Percentiles rank a stretch among this genome's conserved stretches.
Conservation (phyloP, 2,329 filamentous ascomycete species). For the Pseudogymnoascus sp. region DNA sequence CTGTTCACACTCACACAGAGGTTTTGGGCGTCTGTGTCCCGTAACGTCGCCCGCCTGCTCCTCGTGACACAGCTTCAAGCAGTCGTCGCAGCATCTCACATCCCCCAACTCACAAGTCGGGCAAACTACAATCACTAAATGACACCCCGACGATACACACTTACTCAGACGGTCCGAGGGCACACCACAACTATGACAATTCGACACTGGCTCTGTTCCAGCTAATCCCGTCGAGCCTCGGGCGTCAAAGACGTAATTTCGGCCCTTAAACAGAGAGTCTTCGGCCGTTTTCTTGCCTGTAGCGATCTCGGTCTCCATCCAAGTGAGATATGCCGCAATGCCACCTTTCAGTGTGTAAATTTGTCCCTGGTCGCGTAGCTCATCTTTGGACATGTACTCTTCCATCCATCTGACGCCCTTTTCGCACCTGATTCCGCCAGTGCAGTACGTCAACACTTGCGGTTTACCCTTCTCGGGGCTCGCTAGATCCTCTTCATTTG, state of each 20-base stretch:
- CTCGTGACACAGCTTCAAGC: slow-evolving; percentile 17
- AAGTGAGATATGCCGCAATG: slow-evolving; percentile 26
- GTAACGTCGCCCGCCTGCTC: not conserved
- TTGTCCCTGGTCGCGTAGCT: slow-evolving; percentile 13
- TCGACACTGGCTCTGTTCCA: slow-evolving; percentile 20
- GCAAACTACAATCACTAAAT: slow-evolving; percentile 27
- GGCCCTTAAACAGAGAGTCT: slow-evolving; percentile 25
- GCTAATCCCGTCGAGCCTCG: slow-evolving; percentile 23
- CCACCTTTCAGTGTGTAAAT: slow-evolving; percentile 27
- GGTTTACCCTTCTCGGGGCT: slow-evolving; percentile 11
- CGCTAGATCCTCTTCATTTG: not conserved
- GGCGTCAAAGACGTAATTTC: slow-evolving; percentile 29
- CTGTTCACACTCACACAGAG: slow-evolving; percentile 25
- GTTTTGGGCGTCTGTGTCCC: slow-evolving; percentile 12
- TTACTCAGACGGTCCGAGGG: slow-evolving; percentile 24
- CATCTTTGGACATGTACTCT: slow-evolving; percentile 19
- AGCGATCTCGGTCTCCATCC: slow-evolving; percentile 27
- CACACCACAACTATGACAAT: slow-evolving; percentile 22
- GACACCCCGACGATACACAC: slow-evolving; percentile 23
- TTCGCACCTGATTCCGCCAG: slow-evolving; percentile 28
- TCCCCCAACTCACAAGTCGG: slow-evolving; percentile 20
- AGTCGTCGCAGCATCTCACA: slow-evolving; percentile 24
- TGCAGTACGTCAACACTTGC: slow-evolving; percentile 27
- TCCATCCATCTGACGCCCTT: slow-evolving; percentile 26
- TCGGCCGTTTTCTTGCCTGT: slow-evolving; percentile 19